Conservation (phyloP, 2,329 filamentous ascomycete species). For the Lachnum nothofagi region DNA sequence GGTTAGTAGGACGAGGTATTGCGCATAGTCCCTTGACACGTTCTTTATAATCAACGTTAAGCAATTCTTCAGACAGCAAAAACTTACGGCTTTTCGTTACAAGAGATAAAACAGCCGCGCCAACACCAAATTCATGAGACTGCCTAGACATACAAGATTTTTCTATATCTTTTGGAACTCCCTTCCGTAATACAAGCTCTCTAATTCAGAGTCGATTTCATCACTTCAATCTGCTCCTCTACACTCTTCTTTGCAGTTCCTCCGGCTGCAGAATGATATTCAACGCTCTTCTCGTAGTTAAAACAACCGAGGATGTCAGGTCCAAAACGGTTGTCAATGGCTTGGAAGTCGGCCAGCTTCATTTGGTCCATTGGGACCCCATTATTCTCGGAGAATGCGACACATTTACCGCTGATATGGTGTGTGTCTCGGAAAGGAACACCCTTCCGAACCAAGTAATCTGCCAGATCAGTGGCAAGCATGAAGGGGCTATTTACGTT, state of each 20-base stretch:
- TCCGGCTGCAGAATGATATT: conserved; percentile 70
- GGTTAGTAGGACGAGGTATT: no score
- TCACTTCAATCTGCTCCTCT: conserved; percentile 55
- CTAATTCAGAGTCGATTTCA: conserved; percentile 33
- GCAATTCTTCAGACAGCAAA: no score
- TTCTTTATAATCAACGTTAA: no score
- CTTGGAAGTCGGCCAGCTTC: conserved; percentile 59
- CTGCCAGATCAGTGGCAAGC: conserved; percentile 61
- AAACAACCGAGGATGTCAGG: conserved; percentile 67
- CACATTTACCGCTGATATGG: conserved; percentile 68
- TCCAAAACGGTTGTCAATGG: conserved; percentile 64
- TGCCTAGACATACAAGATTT: background rate
- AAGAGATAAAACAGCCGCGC: no score
- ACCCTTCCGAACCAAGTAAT: conserved; percentile 59
- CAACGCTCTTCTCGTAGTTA: conserved; percentile 78
- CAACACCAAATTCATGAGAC: no score
- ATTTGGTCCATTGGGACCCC: conserved; percentile 66
- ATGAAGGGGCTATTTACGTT: conserved; percentile 57
- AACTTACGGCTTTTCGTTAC: no score
- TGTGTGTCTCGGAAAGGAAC: conserved; percentile 78
- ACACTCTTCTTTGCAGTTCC: conserved; percentile 70
- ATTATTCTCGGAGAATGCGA: conserved; percentile 65
- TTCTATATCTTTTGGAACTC: background rate
- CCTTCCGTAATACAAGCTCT: background rate
- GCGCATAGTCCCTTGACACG: no score